Evolutionary conservation across 2,329 filamentous ascomycete species (phyloP), one percentile per base, ranked within the genome.

Genomic region (Diaporthe sp.): DNA sequence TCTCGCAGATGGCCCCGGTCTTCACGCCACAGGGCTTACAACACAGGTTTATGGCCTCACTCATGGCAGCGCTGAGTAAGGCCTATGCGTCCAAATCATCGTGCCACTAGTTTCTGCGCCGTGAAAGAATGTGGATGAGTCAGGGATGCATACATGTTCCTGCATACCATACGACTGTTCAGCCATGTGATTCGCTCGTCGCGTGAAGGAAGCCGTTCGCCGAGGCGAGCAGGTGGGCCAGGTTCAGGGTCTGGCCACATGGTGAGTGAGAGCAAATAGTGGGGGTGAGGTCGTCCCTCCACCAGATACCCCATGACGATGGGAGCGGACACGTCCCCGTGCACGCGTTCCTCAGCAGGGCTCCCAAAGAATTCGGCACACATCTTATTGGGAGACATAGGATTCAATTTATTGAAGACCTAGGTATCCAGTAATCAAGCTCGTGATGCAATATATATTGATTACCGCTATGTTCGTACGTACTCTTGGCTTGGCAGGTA

Each of bases 361-460:
- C 10, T 34, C 8, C 9, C 13, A 34, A 39, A 34, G 17, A 46
- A 34, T 37, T 12, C 10, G 15, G 42, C 2, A 37, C 17, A 31
- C 1, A 22, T 7, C 1, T 6, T 1, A n/a, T 17, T n/a, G 17
- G 39, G 19, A 67, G 28, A 17, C 10, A 0, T n/a, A n/a, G 44
- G n/a, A 15, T 51, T 17, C 44, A 22, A 67, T 51, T 13, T 37
- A 51, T 51, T 22, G 44, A 37, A 37, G 44, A 37, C 17, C 28
- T 8, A 2, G 2, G 15, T 15, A n/a, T 49, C 10, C 61, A 13
- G 19, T 46, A 31, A 28, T 3, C 15, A n/a, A 49, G 42, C 42
- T n/a, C 5, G 61, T 65, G 61, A 65, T 65, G 61, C 61, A 65
- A 49, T 49, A 44, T 34, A 65, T n/a, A 12, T 65, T 49, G 61